Base-by-base conservation (phyloP, 176 grass and related monocot species). In the Zoysia pacifica region DNA sequence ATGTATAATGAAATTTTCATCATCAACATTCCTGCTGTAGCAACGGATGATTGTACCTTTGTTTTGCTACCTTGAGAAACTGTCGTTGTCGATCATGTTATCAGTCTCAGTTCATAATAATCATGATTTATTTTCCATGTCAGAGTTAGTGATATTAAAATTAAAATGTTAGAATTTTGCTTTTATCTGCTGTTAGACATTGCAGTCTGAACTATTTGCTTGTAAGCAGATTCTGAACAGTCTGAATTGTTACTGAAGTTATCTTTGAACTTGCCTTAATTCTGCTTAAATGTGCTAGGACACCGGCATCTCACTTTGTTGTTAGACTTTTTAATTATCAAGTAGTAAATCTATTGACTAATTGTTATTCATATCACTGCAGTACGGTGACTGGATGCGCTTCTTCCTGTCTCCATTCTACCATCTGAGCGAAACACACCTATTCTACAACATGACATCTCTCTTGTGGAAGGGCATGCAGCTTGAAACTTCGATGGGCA, bases 391-490 rank as follows among this genome's bases (percentile, higher is more conserved):
- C 45, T 45, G 87, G 76, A 84, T 78, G 70, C 96, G 96, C 35
- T 99, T 99, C 81, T 91, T 99, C 46, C 64, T 99, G 72, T 99
- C 93, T 67, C 86, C 88, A 4, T 95, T 99, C 80, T 99, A 95
- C 88, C 96, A 99, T 42, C 63, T 83, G 62, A 90, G 71, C 1
- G 96, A 99, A 69, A 85, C 86, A 8, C 93, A 95, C 79, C 71
- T 99, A 36, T 90, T 99, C 72, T 95, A 90, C 96, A 99, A 95
- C 86, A 99, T 99, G 93, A 83, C 89, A 11, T 99, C 96, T 55
- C 90, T 95, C 2, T 71, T 99, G n/a, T 99, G 96, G 96, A 99
- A 99, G 76, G 96, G 96, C 15, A 82, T 93, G 47, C 96, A 95
- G 47, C 93, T 97, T 69, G 96, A 99, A 85, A 90, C 86, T 13